Evolutionary conservation across 805 yeast genomes (phyloP).

Genomic region (Candida orba): DNA sequence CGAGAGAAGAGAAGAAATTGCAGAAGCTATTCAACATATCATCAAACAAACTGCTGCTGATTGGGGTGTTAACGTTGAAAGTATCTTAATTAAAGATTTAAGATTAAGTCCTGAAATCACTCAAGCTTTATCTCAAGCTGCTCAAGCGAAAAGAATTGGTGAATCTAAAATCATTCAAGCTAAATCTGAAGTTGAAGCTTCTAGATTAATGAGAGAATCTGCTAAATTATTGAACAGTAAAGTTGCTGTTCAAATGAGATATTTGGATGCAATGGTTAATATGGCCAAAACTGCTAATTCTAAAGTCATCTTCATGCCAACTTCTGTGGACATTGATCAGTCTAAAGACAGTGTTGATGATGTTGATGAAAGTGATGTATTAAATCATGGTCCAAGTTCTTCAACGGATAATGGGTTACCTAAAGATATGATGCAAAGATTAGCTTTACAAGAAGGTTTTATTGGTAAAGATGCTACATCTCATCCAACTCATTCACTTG

Average conservation of each 20-base stretch:
- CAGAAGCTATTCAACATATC: conserved; percentile 53
- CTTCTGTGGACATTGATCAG: conserved; percentile 33
- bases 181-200: conserved; percentile 68
- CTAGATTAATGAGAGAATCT: conserved; percentile 71
- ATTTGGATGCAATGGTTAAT: conserved; percentile 69
- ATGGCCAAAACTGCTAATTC: conserved; percentile 58
- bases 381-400: background rate
- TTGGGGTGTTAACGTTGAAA: conserved; percentile 69
- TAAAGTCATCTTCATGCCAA: conserved; percentile 72
- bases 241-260: conserved; percentile 73
- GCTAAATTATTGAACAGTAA: conserved; percentile 69
- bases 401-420: background rate
- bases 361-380: conserved; percentile 1
- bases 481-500: no score
- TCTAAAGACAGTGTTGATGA: conserved; percentile 3
- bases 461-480: background rate
- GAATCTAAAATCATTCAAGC: conserved; percentile 71
- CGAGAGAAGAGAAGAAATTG: conserved; percentile 66
- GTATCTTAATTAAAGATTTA: conserved; percentile 62
- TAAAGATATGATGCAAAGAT: conserved; percentile 2
- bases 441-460: conserved; percentile 8
- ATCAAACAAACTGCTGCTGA: conserved; percentile 54
- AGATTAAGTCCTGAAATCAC: conserved; percentile 48
- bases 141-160: conserved; percentile 70
- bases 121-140: conserved; percentile 60